These are phyloP conservation scores for Candida ponderosae DNA, from an alignment of 805 yeast genomes.

Conservation along the genomic window DNA sequence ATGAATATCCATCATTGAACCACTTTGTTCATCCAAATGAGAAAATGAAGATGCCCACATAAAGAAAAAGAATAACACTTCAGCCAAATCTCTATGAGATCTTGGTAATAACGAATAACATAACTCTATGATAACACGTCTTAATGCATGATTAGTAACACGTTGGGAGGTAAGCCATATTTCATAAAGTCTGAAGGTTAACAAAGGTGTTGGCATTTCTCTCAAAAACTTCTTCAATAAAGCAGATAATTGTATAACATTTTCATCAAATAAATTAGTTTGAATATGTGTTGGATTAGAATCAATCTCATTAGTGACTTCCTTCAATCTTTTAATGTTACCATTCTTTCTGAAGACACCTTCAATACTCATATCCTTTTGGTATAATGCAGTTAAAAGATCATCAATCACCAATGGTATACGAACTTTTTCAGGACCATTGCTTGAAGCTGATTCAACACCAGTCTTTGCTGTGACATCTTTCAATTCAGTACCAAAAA, in stretches of 20 bases:
- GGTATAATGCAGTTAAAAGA: constrained; percentile 70
- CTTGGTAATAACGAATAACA: constrained; percentile 75
- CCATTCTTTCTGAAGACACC: constrained; percentile 97
- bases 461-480: constrained; percentile 64
- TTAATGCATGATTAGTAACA: constrained; percentile 32
- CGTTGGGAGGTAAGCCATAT: constrained; percentile 71
- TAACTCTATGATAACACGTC: constrained; percentile 50
- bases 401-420: constrained; percentile 89
- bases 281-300: constrained; percentile 64
- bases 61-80: constrained; percentile 77
- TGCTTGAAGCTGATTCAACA: constrained; percentile 75
- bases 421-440: constrained; percentile 70
- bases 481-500: constrained; percentile 75
- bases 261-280: constrained; percentile 57
- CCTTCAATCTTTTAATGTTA: constrained; percentile 74
- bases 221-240: constrained; percentile 84
- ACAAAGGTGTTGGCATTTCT: constrained; percentile 86
- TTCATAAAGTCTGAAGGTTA: constrained; percentile 69
- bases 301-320: constrained; percentile 68
- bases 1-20: constrained; percentile 94
- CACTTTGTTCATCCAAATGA: constrained; percentile 81
- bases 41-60: constrained; percentile 96
- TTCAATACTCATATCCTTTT: constrained; percentile 90
- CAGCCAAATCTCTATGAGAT: constrained; percentile 75
- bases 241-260: constrained; percentile 90